Percentiles rank a stretch among this genome's conserved stretches.
Evolutionary conservation across 495 filamentous ascomycete genomes (phyloP).

Genomic region (Durotheca rogersii): DNA sequence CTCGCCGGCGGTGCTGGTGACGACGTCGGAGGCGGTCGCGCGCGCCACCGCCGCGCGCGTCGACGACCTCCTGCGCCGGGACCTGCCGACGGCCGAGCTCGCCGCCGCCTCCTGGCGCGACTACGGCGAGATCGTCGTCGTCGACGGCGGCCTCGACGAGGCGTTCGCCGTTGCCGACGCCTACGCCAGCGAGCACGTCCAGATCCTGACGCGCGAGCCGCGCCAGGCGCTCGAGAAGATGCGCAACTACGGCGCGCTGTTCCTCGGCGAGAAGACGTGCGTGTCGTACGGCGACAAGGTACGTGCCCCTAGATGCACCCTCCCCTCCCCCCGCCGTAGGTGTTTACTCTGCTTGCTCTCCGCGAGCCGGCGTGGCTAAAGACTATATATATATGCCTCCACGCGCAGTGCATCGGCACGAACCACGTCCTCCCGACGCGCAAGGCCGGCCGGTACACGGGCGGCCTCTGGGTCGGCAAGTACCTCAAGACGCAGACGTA

Average conservation of each 20-base stretch:
- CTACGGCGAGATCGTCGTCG: slow-evolving; percentile 52
- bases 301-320: neutral
- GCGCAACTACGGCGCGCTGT: slow-evolving; percentile 53
- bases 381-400: too few relatives aligned
- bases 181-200: slow-evolving; percentile 56
- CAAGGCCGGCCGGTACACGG: slow-evolving; percentile 50
- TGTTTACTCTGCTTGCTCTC: too few relatives aligned
- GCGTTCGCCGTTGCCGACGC: slow-evolving; percentile 53
- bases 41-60: slow-evolving; percentile 42
- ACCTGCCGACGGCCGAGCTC: slow-evolving; percentile 45
- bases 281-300: slow-evolving; percentile 56
- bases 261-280: slow-evolving; percentile 56
- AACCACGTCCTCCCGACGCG: slow-evolving; percentile 56
- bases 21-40: slow-evolving; percentile 47
- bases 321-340: too few relatives aligned
- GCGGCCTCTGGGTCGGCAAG: slow-evolving; percentile 57
- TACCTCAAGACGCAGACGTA: slow-evolving; percentile 54
- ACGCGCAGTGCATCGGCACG: slow-evolving; percentile 52
- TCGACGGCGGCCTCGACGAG: slow-evolving; percentile 44
- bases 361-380: too few relatives aligned
- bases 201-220: slow-evolving; percentile 52
- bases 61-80: slow-evolving; percentile 42
- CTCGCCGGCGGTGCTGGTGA: slow-evolving; percentile 51
- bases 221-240: slow-evolving; percentile 54
- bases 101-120: slow-evolving; percentile 48